These are phyloP conservation scores for Escovopsis sp. DNA, from an alignment of 2,329 filamentous ascomycete species.

Conservation along the genomic window DNA sequence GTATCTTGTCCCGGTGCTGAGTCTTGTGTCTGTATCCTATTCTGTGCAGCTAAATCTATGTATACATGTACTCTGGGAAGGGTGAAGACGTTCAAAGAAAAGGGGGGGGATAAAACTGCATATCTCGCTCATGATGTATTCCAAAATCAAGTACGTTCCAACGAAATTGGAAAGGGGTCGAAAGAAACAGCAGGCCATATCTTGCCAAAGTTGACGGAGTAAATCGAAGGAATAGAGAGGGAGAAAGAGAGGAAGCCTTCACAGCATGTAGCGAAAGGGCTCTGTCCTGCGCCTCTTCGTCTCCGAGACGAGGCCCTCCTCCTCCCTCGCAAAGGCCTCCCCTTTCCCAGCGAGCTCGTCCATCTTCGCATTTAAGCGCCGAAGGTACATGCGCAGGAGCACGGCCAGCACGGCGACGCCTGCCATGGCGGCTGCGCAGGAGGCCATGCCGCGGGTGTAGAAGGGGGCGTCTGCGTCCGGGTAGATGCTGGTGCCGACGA, in stretches of 20 bases:
- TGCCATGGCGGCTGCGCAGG: constrained; percentile 48
- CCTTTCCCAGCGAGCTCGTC: constrained; percentile 19
- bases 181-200: no score
- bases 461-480: constrained; percentile 43
- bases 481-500: constrained; percentile 53
- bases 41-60: no score
- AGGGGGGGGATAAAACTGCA: no score
- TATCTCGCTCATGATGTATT: constrained; percentile 1
- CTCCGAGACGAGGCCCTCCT: constrained; percentile 24
- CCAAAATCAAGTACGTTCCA: not conserved
- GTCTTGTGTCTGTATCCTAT: no score
- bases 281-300: constrained; percentile 11
- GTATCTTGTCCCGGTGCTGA: no score
- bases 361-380: constrained; percentile 31
- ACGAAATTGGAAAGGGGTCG: no score
- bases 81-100: no score
- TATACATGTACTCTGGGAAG: no score
- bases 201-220: no score
- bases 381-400: constrained; percentile 36
- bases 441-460: constrained; percentile 46
- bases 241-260: no score
- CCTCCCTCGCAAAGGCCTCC: constrained; percentile 16
- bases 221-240: no score
- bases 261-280: constrained; percentile 33
- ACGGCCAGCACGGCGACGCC: constrained; percentile 41